These are phyloP conservation scores for Flaveria bidentis DNA, from an alignment of 129 eudicot genomes.

Conservation along the genomic window DNA sequence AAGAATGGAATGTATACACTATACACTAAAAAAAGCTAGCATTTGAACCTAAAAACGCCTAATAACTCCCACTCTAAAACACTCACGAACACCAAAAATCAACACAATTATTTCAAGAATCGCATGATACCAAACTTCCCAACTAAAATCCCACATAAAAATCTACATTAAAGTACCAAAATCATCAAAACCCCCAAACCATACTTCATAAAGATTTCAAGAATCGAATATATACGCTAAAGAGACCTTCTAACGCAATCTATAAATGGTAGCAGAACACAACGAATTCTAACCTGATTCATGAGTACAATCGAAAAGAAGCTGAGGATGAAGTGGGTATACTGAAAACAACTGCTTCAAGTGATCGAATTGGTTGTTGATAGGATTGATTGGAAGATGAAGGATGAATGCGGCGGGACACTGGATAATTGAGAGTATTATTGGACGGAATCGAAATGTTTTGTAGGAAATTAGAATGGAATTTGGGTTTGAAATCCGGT, in stretches of 20 bases:
- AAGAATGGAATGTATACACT: neutral
- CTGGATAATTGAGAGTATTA: conserved; percentile 16
- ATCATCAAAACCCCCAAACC: conserved; percentile 4
- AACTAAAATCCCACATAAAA: neutral
- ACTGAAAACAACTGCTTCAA: too few species aligned
- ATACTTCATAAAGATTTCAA: too few species aligned
- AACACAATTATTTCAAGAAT: neutral
- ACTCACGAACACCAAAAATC: neutral
- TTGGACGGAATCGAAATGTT: conserved; percentile 63
- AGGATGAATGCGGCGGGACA: conserved; percentile 3
- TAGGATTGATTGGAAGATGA: neutral
- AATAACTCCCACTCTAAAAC: neutral
- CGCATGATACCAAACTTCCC: neutral
- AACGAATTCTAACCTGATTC: conserved; percentile 33
- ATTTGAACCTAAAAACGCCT: neutral
- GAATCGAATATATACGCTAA: neutral
- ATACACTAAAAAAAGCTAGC: neutral
- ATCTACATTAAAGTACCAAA: neutral
- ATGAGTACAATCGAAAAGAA: conserved; percentile 14
- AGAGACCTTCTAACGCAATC: neutral
- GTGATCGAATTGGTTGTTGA: too few species aligned
- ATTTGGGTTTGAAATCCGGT: conserved; percentile 59
- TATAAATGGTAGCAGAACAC: neutral
- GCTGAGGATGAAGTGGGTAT: neutral
- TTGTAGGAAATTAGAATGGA: conserved; percentile 38